Conservation (phyloP, 2,329 filamentous ascomycete species). For the Colletotrichum gigasporum region DNA sequence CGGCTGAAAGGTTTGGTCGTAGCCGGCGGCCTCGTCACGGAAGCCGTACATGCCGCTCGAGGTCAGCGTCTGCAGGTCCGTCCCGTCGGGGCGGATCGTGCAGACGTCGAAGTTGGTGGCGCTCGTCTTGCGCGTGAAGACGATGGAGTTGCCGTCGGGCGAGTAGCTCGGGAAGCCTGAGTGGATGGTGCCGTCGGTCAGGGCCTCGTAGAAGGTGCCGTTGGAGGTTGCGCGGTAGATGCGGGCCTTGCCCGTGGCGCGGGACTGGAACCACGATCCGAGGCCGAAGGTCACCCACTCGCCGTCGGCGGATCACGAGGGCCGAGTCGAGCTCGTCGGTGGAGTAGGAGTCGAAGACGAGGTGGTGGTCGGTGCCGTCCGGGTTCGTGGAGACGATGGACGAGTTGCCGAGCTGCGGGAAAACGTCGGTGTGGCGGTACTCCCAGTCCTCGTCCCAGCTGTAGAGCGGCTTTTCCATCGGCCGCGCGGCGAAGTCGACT, state of each 20-base stretch:
- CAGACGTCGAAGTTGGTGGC: constrained; percentile 20
- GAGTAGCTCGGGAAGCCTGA: constrained; percentile 16
- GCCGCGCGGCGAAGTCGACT: constrained; percentile 15
- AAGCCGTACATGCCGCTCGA: constrained; percentile 25
- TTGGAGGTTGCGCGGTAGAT: constrained; percentile 11
- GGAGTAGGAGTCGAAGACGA: constrained; percentile 21
- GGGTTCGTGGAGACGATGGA: constrained; percentile 27
- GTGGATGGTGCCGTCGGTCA: constrained; percentile 18
- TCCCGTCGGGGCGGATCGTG: constrained; percentile 13
- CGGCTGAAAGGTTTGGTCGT: constrained; percentile 19
- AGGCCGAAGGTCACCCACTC: constrained; percentile 6
- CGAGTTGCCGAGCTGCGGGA: constrained; percentile 25
- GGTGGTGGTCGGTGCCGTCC: constrained; percentile 15
- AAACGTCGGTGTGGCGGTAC: constrained; percentile 23
- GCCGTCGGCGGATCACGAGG: constrained; percentile 16
- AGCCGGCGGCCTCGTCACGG: constrained; percentile 19
- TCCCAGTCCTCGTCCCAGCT: constrained; percentile 27
- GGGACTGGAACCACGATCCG: constrained; percentile 15
- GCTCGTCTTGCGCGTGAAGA: constrained; percentile 17
- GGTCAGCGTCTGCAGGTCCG: constrained; percentile 7
- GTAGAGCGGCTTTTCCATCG: constrained; percentile 19
- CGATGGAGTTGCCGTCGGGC: constrained; percentile 3
- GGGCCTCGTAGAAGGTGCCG: constrained; percentile 9
- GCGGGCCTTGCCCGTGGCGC: constrained; percentile 10
- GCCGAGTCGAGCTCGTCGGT: constrained; percentile 11